These are phyloP conservation scores for Morella rubra DNA, from an alignment of 306 rosid genomes.

Conservation along the genomic window DNA sequence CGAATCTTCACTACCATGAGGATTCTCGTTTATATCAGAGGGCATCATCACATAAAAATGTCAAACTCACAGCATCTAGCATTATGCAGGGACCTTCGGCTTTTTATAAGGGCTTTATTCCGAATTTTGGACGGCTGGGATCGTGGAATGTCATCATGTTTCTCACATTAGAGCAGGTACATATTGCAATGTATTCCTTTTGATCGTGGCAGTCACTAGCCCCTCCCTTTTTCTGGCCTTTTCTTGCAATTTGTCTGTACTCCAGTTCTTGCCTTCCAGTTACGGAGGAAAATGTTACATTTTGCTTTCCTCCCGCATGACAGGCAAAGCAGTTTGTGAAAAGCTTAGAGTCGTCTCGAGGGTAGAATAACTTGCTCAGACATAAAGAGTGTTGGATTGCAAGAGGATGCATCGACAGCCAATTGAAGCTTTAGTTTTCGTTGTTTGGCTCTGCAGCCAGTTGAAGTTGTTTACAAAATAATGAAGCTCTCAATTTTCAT, in stretches of 20 bases:
- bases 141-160: slow-evolving; percentile 99
- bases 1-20: background rate
- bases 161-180: slow-evolving; percentile 93
- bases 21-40: background rate
- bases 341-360: slow-evolving; percentile 61
- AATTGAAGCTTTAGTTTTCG: too few species aligned
- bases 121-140: slow-evolving; percentile 92
- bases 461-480: slow-evolving; percentile 35
- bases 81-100: slow-evolving; percentile 88
- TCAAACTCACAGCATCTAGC: slow-evolving; percentile 15
- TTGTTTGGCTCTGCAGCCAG: slow-evolving; percentile 18
- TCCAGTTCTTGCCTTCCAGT: background rate
- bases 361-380: background rate
- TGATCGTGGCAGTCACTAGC: background rate
- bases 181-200: slow-evolving; percentile 3
- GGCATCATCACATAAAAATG: background rate
- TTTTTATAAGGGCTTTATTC: slow-evolving; percentile 91
- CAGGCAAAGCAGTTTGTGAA: slow-evolving; percentile 74
- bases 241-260: background rate
- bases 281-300: background rate
- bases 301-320: slow-evolving; percentile 8
- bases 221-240: background rate
- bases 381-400: slow-evolving; percentile 10
- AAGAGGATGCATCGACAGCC: too few species aligned
- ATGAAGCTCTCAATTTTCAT: slow-evolving; percentile 20